Evolutionary conservation across 371 early-diverging fungal genomes (phyloP).

Genomic region (Capillidium heterosporum): DNA sequence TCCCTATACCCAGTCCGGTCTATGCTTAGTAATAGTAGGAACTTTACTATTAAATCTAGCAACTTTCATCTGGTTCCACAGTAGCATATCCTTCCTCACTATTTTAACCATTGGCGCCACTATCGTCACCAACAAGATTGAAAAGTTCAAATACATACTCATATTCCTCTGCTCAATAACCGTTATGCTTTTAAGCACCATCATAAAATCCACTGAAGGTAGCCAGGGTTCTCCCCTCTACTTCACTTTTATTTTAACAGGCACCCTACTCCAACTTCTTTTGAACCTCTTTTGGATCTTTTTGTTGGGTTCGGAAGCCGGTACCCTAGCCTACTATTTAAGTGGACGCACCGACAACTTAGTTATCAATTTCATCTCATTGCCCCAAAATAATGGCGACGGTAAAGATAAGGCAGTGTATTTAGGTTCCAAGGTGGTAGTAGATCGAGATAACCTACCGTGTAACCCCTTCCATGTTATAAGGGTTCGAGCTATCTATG

Average conservation of each 20-base stretch:
- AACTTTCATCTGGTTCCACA: no score
- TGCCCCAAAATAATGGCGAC: neutral
- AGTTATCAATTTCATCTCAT: neutral
- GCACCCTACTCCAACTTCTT: neutral
- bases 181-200: no score
- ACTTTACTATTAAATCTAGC: no score
- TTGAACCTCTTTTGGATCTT: slow-evolving; percentile 5
- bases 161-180: no score
- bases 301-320: neutral
- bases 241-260: neutral
- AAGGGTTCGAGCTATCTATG: neutral
- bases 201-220: no score
- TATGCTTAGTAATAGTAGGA: no score
- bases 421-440: neutral
- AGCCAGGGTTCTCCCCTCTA: neutral
- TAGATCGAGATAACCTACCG: neutral
- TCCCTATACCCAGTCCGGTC: no score
- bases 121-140: no score
- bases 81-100: no score
- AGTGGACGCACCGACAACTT: neutral
- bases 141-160: no score
- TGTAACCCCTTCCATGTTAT: neutral
- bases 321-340: slow-evolving; percentile 4
- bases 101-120: no score
- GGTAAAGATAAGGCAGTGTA: neutral